Conservation (phyloP, 2,329 filamentous ascomycete genomes). For the Coniochaeta hoffmannii region DNA sequence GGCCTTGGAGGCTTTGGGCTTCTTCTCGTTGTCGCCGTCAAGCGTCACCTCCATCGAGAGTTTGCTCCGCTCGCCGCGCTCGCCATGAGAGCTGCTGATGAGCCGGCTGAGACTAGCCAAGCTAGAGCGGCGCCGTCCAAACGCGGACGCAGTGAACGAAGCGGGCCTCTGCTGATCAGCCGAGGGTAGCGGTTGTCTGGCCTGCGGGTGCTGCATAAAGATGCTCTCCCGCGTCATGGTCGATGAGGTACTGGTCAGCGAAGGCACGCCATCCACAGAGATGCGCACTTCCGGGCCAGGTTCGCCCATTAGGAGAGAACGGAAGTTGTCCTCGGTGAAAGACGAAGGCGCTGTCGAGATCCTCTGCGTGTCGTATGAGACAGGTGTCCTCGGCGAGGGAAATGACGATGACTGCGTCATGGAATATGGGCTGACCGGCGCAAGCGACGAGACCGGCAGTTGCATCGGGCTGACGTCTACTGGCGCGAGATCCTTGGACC, state of each 20-base stretch:
- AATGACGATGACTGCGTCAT: conserved; percentile 58
- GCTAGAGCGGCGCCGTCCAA: conserved; percentile 66
- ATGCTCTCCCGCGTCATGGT: conserved; percentile 66
- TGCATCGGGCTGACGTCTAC: conserved; percentile 42
- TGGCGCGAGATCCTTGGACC: conserved; percentile 38
- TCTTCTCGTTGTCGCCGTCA: conserved; percentile 50
- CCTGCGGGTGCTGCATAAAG: conserved; percentile 33
- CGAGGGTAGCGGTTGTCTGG: conserved; percentile 33
- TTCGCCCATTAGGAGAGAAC: conserved; percentile 65
- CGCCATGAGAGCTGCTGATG: conserved; percentile 66
- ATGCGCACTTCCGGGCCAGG: conserved; percentile 65
- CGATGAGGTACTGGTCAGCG: conserved; percentile 67
- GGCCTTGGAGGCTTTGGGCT: conserved; percentile 53
- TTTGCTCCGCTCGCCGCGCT: conserved; percentile 68
- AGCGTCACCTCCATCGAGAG: conserved; percentile 59
- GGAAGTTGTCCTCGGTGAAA: conserved; percentile 63
- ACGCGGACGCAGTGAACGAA: conserved; percentile 53
- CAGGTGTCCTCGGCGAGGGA: conserved; percentile 60
- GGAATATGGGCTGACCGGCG: conserved; percentile 58
- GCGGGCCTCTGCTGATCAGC: conserved; percentile 34
- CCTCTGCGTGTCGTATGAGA: conserved; percentile 64
- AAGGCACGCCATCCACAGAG: conserved; percentile 66
- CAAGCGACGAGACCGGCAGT: conserved; percentile 33
- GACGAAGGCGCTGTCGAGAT: conserved; percentile 72
- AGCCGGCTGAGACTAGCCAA: conserved; percentile 70